Conservation (phyloP, 371 early-diverging fungal genomes). For the Dichotomocladium elegans region DNA sequence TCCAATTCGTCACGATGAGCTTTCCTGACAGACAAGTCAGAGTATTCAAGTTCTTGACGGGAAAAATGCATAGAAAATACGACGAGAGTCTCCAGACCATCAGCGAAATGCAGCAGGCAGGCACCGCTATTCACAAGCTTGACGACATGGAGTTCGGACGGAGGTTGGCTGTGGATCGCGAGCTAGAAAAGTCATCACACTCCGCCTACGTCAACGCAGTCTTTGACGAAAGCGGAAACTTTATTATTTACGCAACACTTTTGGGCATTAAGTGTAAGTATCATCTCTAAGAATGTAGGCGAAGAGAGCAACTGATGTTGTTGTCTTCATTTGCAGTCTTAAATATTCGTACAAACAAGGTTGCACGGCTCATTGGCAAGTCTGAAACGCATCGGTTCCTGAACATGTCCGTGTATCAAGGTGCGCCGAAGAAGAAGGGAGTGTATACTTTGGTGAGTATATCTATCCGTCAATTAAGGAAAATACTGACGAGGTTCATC, state of each 20-base stretch:
- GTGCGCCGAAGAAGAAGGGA: slow-evolving; percentile 75
- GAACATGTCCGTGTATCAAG: slow-evolving; percentile 86
- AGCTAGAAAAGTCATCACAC: slow-evolving; percentile 75
- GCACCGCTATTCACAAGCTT: slow-evolving; percentile 69
- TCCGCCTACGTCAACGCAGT: slow-evolving; percentile 76
- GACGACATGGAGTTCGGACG: slow-evolving; percentile 98
- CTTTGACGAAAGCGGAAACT: slow-evolving; percentile 90
- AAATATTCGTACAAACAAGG: slow-evolving; percentile 81
- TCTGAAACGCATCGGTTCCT: slow-evolving; percentile 90
- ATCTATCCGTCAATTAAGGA: not conserved
- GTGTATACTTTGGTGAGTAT: slow-evolving; percentile 66
- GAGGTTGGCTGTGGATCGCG: slow-evolving; percentile 85
- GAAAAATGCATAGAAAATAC: slow-evolving; percentile 85
- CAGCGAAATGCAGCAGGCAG: slow-evolving; percentile 87
- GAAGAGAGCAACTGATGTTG: not conserved
- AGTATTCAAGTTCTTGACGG: slow-evolving; percentile 79
- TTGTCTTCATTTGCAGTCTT: slow-evolving; percentile 41
- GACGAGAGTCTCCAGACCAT: slow-evolving; percentile 85
- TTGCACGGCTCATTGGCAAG: slow-evolving; percentile 82
- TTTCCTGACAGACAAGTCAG: slow-evolving; percentile 83
- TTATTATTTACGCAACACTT: slow-evolving; percentile 85
- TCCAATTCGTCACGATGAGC: slow-evolving; percentile 85
- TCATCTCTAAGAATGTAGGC: not conserved
- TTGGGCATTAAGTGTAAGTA: slow-evolving; percentile 84
- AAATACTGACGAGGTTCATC: too few species aligned